Conservation (phyloP, 2,329 filamentous ascomycete genomes). For the Cladosporium sp. region DNA sequence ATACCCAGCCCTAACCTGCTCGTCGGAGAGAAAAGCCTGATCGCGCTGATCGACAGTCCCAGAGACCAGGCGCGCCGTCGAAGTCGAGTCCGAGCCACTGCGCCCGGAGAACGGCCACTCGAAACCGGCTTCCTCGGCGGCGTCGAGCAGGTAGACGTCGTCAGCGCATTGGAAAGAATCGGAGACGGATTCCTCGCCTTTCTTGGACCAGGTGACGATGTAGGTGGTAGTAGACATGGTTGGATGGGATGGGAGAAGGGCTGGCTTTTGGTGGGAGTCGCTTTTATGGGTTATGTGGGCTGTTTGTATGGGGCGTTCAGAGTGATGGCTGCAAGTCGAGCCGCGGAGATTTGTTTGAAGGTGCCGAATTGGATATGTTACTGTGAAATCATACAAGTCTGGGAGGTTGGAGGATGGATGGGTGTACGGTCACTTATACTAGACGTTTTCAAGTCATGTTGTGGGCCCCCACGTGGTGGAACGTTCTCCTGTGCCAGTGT, state of each 20-base stretch:
- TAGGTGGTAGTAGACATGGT: not conserved
- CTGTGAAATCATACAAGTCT: no score
- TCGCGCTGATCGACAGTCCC: not conserved
- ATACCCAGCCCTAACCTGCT: not conserved
- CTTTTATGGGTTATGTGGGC: not conserved
- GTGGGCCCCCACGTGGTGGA: not conserved
- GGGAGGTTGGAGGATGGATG: not conserved
- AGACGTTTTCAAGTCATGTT: not conserved
- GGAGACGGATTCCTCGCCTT: not conserved
- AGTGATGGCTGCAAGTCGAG: no score
- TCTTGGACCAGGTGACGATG: not conserved
- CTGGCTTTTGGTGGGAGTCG: not conserved
- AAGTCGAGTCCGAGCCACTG: not conserved
- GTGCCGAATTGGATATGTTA: no score
- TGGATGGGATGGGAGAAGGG: no score
- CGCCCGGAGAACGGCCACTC: not conserved
- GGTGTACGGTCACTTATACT: no score
- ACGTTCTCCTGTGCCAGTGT: not conserved
- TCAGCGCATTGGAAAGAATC: not conserved
- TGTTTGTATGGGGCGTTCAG: no score
- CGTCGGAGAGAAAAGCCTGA: not conserved
- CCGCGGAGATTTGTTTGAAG: no score
- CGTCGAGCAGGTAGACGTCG: not conserved
- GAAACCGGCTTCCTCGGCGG: not conserved
- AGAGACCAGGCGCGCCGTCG: not conserved